phyloP scores from a whole-genome alignment of 108 stramenopile species.

The Parietichytrium sp. region DNA sequence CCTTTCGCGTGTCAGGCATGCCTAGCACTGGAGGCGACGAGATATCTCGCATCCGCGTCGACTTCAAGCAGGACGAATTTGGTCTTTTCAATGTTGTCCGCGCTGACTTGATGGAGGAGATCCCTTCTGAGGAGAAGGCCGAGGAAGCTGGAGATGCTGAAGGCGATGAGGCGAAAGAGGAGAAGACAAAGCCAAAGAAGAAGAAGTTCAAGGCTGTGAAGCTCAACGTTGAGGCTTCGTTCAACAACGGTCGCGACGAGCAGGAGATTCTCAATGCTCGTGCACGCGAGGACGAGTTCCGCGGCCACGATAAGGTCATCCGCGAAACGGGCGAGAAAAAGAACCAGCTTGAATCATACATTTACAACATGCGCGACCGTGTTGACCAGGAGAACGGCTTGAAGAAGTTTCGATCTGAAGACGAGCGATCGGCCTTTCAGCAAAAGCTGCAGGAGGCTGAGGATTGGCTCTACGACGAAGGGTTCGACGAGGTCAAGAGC shows the following conservation, averaged over 20 bases:
- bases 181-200: constrained; percentile 64
- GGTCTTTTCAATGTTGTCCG: constrained; percentile 79
- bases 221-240: constrained; percentile 50
- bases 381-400: constrained; percentile 79
- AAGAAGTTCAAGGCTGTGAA: constrained; percentile 80
- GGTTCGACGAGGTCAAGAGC: constrained; percentile 91
- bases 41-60: constrained; percentile 86
- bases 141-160: constrained; percentile 24
- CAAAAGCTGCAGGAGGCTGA: constrained; percentile 73
- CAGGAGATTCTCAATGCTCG: constrained; percentile 73
- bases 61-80: constrained; percentile 89
- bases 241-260: constrained; percentile 63
- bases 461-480: constrained; percentile 95
- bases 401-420: constrained; percentile 73
- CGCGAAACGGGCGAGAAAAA: constrained; percentile 90
- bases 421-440: constrained; percentile 72
- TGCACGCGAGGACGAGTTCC: constrained; percentile 81
- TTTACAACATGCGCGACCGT: constrained; percentile 96
- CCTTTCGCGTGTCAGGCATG: constrained; percentile 67
- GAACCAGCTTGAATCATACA: constrained; percentile 97
- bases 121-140: constrained; percentile 46
- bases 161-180: constrained; percentile 38
- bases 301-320: constrained; percentile 81
- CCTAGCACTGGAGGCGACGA: constrained; percentile 41
- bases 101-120: constrained; percentile 93